phyloP scores from a whole-genome alignment of 2,329 filamentous ascomycete species.

The Colletotrichum horii region DNA sequence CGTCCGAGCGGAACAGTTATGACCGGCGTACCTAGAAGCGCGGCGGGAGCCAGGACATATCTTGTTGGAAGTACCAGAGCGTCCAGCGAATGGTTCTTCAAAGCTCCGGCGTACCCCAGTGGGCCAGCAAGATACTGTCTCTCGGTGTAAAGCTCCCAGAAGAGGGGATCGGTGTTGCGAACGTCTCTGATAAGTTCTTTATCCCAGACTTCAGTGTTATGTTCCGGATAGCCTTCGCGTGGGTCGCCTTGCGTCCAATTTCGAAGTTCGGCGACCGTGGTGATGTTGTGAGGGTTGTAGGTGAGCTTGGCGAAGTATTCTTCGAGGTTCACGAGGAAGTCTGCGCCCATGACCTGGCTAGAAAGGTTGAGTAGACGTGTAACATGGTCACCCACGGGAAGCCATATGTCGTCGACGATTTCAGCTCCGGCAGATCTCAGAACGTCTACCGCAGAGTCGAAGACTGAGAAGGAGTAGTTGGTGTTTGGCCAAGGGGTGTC shows the following conservation, averaged over 20 bases:
- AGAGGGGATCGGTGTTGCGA: conserved; percentile 58
- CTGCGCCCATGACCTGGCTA: conserved; percentile 55
- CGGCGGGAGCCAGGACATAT: conserved; percentile 51
- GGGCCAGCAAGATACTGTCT: conserved; percentile 57
- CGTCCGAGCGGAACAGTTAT: conserved; percentile 68
- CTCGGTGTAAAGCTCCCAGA: conserved; percentile 63
- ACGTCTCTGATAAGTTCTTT: conserved; percentile 53
- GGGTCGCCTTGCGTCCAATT: conserved; percentile 59
- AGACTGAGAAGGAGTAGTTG: conserved; percentile 46
- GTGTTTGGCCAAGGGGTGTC: neutral
- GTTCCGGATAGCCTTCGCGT: conserved; percentile 60
- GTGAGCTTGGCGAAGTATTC: conserved; percentile 61
- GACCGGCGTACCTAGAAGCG: conserved; percentile 63
- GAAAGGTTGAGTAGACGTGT: conserved; percentile 41
- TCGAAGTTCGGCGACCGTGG: conserved; percentile 52
- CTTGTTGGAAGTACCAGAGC: conserved; percentile 66
- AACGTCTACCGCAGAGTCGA: conserved; percentile 57
- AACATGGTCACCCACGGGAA: conserved; percentile 24
- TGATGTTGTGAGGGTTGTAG: conserved; percentile 63
- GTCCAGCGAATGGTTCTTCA: conserved; percentile 61
- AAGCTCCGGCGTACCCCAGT: conserved; percentile 63
- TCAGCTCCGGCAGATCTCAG: conserved; percentile 61
- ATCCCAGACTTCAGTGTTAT: conserved; percentile 64
- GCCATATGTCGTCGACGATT: conserved; percentile 61
- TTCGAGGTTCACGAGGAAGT: conserved; percentile 61